Conservation (phyloP, 495 filamentous ascomycete species). For the Neurospora africana region DNA sequence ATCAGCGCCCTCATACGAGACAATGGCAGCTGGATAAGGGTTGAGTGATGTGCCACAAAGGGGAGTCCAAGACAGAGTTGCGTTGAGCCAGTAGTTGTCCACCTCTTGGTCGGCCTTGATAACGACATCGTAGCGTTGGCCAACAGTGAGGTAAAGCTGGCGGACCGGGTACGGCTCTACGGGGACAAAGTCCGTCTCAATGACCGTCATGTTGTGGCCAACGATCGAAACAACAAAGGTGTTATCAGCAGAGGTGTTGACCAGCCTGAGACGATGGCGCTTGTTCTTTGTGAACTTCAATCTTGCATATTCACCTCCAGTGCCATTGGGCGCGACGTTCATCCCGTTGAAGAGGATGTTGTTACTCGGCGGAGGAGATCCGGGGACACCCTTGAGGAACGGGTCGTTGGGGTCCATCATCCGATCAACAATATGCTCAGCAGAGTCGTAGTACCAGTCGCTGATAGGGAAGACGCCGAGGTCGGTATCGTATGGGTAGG, state of each 20-base stretch:
- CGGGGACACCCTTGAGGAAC: conserved; percentile 17
- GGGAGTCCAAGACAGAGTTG: conserved; percentile 1
- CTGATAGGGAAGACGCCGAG: conserved; percentile 32
- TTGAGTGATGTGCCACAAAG: background rate
- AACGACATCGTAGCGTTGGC: conserved; percentile 56
- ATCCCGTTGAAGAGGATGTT: conserved; percentile 26
- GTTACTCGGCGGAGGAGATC: conserved; percentile 6
- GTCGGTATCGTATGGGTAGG: conserved; percentile 38
- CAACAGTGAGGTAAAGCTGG: conserved; percentile 44
- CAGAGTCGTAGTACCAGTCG: conserved; percentile 25
- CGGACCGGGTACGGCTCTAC: conserved; percentile 31
- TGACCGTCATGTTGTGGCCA: conserved; percentile 34
- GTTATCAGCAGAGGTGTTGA: conserved; percentile 37
- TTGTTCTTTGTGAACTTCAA: conserved; percentile 22
- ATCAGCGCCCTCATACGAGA: conserved; percentile 4
- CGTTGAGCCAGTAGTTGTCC: conserved; percentile 41
- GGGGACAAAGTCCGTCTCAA: conserved; percentile 32
- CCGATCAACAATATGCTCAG: background rate
- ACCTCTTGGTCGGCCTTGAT: conserved; percentile 40
- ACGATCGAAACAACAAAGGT: conserved; percentile 24
- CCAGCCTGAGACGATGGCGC: conserved; percentile 34
- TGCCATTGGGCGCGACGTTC: conserved; percentile 19
- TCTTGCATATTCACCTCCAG: conserved; percentile 9
- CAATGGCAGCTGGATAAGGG: conserved; percentile 9
- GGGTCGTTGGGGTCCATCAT: conserved; percentile 33